phyloP scores from a whole-genome alignment of 2,329 filamentous ascomycete species.

The Mycosphaerelloides madeirae region DNA sequence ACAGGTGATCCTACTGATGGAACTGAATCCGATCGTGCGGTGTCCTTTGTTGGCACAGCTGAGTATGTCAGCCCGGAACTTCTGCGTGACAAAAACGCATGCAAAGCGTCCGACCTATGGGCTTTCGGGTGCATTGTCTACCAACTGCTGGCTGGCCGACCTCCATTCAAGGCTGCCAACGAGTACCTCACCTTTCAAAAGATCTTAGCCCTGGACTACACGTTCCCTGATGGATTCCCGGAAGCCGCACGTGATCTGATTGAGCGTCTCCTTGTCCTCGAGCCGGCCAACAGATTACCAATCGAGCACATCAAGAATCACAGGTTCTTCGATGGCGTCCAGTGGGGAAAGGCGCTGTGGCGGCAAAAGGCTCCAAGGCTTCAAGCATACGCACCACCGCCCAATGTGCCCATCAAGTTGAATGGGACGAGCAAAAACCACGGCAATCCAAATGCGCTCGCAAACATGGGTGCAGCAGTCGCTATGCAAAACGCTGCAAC shows the following conservation, averaged over 20 bases:
- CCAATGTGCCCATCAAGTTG: slow-evolving; percentile 20
- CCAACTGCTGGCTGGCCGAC: slow-evolving; percentile 88
- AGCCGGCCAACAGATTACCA: slow-evolving; percentile 75
- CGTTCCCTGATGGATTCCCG: slow-evolving; percentile 86
- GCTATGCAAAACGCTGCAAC: slow-evolving; percentile 12
- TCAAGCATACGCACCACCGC: slow-evolving; percentile 73
- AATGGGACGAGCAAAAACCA: slow-evolving; percentile 20
- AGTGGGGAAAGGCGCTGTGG: slow-evolving; percentile 82
- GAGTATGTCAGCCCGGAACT: slow-evolving; percentile 98
- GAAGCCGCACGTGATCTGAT: slow-evolving; percentile 80
- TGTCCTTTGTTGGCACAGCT: slow-evolving; percentile 94
- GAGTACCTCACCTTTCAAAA: slow-evolving; percentile 98
- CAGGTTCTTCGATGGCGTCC: slow-evolving; percentile 84
- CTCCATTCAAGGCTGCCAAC: slow-evolving; percentile 92
- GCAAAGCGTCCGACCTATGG: slow-evolving; percentile 97
- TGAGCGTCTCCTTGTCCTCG: slow-evolving; percentile 82
- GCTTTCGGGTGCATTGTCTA: slow-evolving; percentile 98
- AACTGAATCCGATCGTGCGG: slow-evolving; percentile 67
- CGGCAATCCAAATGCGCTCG: slow-evolving; percentile 17
- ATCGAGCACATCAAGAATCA: slow-evolving; percentile 97
- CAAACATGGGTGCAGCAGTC: slow-evolving; percentile 34
- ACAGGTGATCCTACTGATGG: slow-evolving; percentile 51
- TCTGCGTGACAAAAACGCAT: slow-evolving; percentile 93
- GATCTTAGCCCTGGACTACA: slow-evolving; percentile 89
- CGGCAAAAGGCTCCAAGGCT: slow-evolving; percentile 82